Base-by-base conservation (phyloP, 2,329 filamentous ascomycete genomes). In the Ophiosphaerella korrae region DNA sequence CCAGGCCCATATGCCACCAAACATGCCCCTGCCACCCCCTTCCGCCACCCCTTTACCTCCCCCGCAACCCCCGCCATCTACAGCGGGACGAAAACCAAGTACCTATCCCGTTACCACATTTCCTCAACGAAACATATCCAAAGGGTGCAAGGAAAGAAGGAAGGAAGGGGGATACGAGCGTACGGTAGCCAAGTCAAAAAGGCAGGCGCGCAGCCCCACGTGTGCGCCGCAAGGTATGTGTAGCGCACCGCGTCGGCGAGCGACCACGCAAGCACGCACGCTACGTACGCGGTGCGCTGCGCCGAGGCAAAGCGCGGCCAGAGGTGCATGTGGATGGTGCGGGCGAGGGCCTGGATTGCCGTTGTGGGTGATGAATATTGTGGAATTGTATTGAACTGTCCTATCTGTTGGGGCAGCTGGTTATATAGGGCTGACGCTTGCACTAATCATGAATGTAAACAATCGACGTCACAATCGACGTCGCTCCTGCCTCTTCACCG, bases 1-100 rank as follows among this genome's bases (percentile, higher is more conserved):
- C 64, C 64, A 23, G 62, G 64, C 16, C 58, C 40, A 44, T 67
- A 67, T 6, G 65, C 47, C 45, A 50, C 43, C 46, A 67, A 49
- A 13, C 55, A 56, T 13, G 62, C 61, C 38, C 62, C 64, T 62
- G 65, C 62, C 63, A 66, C 45, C n/a, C n/a, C n/a, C n/a, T n/a
- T n/a, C n/a, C n/a, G n/a, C n/a, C n/a, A n/a, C n/a, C n/a, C n/a
- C n/a, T n/a, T n/a, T n/a, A n/a, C n/a, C n/a, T 67, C 63, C 7
- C 60, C 58, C 2, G 62, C 55, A n/a, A 67, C 66, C 0, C 64
- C 64, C 11, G 65, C 47, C 0, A 63, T 62, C n/a, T 67, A 67
- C n/a, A 67, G 46, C 1, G 52, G 48, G 26, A 58, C 61, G 21
- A 67, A 67, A 58, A 66, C 62, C 4, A 58, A 62, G 21, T 62